phyloP scores from a whole-genome alignment of 2,329 filamentous ascomycete genomes.

The Anisogramma anomala region DNA sequence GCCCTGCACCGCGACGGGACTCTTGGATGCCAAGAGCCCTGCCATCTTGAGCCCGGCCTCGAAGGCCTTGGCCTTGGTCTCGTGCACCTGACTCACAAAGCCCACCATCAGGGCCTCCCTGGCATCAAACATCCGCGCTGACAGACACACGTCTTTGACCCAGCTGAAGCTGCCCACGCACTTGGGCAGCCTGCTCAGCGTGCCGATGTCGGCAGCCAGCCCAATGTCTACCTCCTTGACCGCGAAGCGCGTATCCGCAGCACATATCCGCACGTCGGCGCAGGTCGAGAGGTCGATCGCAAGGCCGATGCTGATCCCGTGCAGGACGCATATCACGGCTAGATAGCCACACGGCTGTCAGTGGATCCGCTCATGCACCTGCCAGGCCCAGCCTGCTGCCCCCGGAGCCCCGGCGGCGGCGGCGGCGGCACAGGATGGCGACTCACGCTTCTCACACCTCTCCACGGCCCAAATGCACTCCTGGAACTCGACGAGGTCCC shows the following conservation, averaged over 20 bases:
- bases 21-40: conserved; percentile 60
- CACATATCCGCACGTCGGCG: conserved; percentile 58
- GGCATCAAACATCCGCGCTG: conserved; percentile 57
- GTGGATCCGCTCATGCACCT: too few species aligned
- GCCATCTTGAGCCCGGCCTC: conserved; percentile 53
- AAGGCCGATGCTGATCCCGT: conserved; percentile 67
- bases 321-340: conserved; percentile 73
- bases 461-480: conserved; percentile 64
- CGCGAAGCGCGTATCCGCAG: conserved; percentile 47
- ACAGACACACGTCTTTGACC: conserved; percentile 69
- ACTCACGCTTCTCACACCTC: conserved; percentile 74
- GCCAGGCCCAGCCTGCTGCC: too few species aligned
- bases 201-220: conserved; percentile 68
- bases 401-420: too few species aligned
- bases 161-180: conserved; percentile 59
- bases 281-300: conserved; percentile 63
- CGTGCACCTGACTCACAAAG: conserved; percentile 55
- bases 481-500: conserved; percentile 71
- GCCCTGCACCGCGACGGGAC: conserved; percentile 74
- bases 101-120: conserved; percentile 60
- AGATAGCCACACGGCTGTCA: conserved; percentile 1
- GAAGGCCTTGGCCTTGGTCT: conserved; percentile 52
- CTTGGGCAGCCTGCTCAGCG: conserved; percentile 61
- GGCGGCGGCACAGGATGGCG: too few species aligned
- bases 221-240: conserved; percentile 80